Conservation (phyloP, 1,139 yeast genomes). For the Scheffersomyces cryptocercus region DNA sequence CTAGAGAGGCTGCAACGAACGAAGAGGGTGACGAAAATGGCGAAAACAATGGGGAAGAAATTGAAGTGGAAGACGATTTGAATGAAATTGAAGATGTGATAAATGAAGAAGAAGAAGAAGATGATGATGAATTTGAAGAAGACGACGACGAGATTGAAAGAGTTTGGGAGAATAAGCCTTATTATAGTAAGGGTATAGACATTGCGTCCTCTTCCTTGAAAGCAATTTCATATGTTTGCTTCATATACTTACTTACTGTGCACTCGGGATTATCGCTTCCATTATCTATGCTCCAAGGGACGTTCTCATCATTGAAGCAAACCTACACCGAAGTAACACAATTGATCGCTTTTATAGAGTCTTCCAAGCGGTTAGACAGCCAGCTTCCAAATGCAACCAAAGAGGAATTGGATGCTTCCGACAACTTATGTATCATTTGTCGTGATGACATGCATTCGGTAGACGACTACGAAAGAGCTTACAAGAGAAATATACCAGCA, state of each 20-base stretch:
- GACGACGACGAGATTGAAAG: constrained; percentile 56
- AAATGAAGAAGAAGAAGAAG: constrained; percentile 10
- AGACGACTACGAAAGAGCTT: constrained; percentile 27
- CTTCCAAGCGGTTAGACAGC: constrained; percentile 65
- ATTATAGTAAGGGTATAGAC: constrained; percentile 60
- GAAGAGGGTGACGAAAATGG: neutral
- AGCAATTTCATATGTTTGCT: constrained; percentile 31
- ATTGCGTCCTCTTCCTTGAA: constrained; percentile 48
- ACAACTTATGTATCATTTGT: constrained; percentile 76
- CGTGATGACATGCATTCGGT: constrained; percentile 72
- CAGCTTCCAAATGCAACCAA: constrained; percentile 61
- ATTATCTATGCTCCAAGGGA: constrained; percentile 65
- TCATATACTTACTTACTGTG: constrained; percentile 40
- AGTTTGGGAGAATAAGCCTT: constrained; percentile 71
- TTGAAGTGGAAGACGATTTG: constrained; percentile 8
- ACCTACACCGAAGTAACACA: constrained; percentile 53
- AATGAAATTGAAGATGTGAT: constrained; percentile 17
- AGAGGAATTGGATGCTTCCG: constrained; percentile 60
- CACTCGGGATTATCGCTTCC: constrained; percentile 64
- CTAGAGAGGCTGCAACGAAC: neutral
- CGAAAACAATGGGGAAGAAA: constrained; percentile 8
- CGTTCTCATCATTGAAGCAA: constrained; percentile 54
- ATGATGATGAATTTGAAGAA: constrained; percentile 20
- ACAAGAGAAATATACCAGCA: constrained; percentile 24
- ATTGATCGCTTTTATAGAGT: constrained; percentile 56